Evolutionary conservation across 1,284 basidiomycete species (phyloP).

Genomic region (Ganoderma meredithae): DNA sequence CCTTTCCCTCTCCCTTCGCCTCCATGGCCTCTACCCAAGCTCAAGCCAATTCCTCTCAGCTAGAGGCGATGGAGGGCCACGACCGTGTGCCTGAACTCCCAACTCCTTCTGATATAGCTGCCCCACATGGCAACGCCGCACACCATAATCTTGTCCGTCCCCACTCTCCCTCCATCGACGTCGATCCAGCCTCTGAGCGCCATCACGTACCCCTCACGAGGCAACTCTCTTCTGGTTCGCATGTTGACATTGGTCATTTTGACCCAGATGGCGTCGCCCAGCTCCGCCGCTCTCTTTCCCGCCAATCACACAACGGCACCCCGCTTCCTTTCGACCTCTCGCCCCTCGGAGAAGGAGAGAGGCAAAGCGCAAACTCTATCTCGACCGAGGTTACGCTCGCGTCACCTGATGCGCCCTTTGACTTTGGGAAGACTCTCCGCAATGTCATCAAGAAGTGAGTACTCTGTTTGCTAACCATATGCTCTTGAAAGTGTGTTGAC

Average conservation of each 20-base stretch:
- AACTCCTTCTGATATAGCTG: constrained; percentile 29
- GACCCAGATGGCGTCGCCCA: constrained; percentile 44
- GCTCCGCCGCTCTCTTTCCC: constrained; percentile 39
- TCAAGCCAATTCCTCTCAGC: constrained; percentile 29
- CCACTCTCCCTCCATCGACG: constrained; percentile 5
- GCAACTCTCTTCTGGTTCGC: constrained; percentile 19
- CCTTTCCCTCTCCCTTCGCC: not conserved
- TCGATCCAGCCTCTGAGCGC: not conserved
- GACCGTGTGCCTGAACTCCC: constrained; percentile 38
- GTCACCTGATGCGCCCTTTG: constrained; percentile 47
- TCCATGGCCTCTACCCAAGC: constrained; percentile 27
- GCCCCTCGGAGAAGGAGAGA: constrained; percentile 1
- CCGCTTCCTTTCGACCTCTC: not conserved
- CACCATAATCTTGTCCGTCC: constrained; percentile 28
- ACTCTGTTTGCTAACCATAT: not conserved
- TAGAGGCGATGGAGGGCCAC: constrained; percentile 31
- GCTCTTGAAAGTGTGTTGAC: constrained; percentile 3
- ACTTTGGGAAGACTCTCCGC: constrained; percentile 53
- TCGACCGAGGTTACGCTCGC: constrained; percentile 38
- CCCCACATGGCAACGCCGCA: constrained; percentile 30
- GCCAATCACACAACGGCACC: constrained; percentile 31
- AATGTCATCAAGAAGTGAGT: constrained; percentile 50
- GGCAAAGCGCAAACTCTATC: constrained; percentile 15
- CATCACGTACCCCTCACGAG: constrained; percentile 13
- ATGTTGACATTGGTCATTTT: constrained; percentile 38